Evolutionary conservation across 108 stramenopile species (phyloP).

Genomic region (Fistulifera solaris): DNA sequence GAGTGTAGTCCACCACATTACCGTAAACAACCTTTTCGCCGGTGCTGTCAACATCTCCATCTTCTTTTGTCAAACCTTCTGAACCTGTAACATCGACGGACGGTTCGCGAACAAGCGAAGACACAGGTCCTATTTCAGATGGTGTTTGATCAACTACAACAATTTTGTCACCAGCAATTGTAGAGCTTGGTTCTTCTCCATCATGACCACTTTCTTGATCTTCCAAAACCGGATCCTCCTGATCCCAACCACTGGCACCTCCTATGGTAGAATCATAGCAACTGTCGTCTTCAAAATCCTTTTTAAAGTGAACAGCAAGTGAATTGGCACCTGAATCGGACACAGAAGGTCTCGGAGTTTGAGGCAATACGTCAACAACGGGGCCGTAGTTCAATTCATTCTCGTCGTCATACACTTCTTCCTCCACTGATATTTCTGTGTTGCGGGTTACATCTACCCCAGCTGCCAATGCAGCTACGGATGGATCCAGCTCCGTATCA

Average conservation of each 20-base stretch:
- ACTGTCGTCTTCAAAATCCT: slow-evolving; percentile 1
- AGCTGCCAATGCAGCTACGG: slow-evolving; percentile 6
- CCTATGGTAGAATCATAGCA: slow-evolving; percentile 17
- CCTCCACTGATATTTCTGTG: slow-evolving; percentile 3
- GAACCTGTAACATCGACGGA: slow-evolving; percentile 20
- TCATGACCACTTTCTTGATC: slow-evolving; percentile 8
- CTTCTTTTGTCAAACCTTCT: slow-evolving; percentile 1
- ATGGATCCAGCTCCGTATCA: neutral
- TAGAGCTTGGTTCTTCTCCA: slow-evolving; percentile 5
- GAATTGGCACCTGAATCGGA: neutral
- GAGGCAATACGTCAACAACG: slow-evolving; percentile 26
- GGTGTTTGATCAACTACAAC: slow-evolving; percentile 34
- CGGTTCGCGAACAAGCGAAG: neutral
- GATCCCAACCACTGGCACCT: slow-evolving; percentile 18
- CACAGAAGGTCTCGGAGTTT: neutral
- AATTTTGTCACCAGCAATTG: slow-evolving; percentile 8
- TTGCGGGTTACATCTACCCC: slow-evolving; percentile 7
- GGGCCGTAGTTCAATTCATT: slow-evolving; percentile 19
- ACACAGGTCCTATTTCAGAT: slow-evolving; percentile 7
- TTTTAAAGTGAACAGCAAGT: slow-evolving; percentile 21
- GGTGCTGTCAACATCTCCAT: slow-evolving; percentile 10
- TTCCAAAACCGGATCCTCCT: slow-evolving; percentile 20
- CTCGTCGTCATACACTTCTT: slow-evolving; percentile 23
- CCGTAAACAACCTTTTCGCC: slow-evolving; percentile 14
- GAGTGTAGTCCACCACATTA: slow-evolving; percentile 34